Evolutionary conservation across 192 early-diverging fungal genomes (phyloP).

Genomic region (Spizellomyces sp.): DNA sequence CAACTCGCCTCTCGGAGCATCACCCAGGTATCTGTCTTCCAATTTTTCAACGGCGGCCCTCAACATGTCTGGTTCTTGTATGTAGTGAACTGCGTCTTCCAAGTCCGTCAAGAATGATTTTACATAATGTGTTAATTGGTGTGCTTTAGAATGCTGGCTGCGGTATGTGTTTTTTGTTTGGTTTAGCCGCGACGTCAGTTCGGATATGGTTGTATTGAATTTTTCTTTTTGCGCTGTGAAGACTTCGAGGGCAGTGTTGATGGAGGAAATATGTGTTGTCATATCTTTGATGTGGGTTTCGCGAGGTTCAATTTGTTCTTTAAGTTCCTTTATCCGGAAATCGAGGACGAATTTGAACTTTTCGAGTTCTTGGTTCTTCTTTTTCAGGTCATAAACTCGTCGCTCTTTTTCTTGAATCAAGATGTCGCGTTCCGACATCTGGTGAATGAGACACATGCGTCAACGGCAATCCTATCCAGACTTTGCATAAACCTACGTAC

Average conservation of each 20-base stretch:
- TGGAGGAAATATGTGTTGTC: constrained; percentile 50
- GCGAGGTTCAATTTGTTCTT: constrained; percentile 60
- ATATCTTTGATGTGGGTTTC: constrained; percentile 57
- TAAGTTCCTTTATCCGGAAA: constrained; percentile 59
- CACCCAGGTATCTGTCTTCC: neutral
- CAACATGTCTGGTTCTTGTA: constrained; percentile 51
- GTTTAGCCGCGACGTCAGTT: constrained; percentile 28
- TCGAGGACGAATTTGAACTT: constrained; percentile 66
- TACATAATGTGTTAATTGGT: constrained; percentile 33
- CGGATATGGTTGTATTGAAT: constrained; percentile 30
- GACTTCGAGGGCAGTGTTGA: constrained; percentile 46
- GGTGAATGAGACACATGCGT: neutral
- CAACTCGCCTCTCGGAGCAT: constrained; percentile 4
- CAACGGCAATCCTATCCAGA: neutral
- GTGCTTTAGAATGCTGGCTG: constrained; percentile 33
- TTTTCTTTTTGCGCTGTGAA: constrained; percentile 38
- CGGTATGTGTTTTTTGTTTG: constrained; percentile 31
- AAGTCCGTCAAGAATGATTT: constrained; percentile 42
- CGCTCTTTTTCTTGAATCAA: constrained; percentile 62
- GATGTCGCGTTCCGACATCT: constrained; percentile 59
- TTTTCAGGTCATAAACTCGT: constrained; percentile 59
- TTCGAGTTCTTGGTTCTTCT: constrained; percentile 66
- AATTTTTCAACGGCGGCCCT: constrained; percentile 14
- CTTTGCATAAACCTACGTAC: constrained; percentile 21
- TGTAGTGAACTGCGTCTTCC: constrained; percentile 41